Evolutionary conservation across 2,329 filamentous ascomycete genomes (phyloP).

Genomic region (Eutypella sp.): DNA sequence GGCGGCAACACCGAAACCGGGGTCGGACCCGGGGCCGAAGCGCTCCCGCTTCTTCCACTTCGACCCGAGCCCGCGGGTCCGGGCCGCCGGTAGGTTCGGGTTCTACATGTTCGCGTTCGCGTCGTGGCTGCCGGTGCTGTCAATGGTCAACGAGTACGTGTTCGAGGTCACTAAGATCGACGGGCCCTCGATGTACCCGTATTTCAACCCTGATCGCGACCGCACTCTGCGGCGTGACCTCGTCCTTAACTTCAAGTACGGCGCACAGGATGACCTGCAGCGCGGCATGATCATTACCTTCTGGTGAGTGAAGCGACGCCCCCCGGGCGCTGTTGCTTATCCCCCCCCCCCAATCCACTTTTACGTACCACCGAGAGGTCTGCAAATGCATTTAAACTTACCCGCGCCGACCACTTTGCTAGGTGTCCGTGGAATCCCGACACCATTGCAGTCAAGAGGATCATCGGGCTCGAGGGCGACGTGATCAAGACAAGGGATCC

Average conservation of each 20-base stretch:
- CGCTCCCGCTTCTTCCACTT: background rate
- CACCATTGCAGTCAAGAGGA: conserved; percentile 69
- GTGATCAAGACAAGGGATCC: conserved; percentile 61
- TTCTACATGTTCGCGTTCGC: conserved; percentile 47
- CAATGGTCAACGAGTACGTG: conserved; percentile 58
- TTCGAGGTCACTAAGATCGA: conserved; percentile 53
- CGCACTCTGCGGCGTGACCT: conserved; percentile 49
- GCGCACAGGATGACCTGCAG: conserved; percentile 51
- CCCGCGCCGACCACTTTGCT: conserved; percentile 4
- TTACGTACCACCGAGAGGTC: conserved; percentile 5
- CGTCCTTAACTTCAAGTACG: conserved; percentile 56
- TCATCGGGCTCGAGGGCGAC: conserved; percentile 79
- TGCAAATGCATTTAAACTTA: too few relatives aligned
- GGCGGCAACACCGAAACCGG: background rate
- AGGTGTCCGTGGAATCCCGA: conserved; percentile 71
- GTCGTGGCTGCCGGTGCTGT: conserved; percentile 57
- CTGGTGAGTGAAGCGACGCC: conserved; percentile 50
- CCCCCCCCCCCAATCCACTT: conserved; percentile 3
- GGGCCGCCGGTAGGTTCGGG: conserved; percentile 29
- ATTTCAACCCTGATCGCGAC: conserved; percentile 63
- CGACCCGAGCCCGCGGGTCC: conserved; percentile 1
- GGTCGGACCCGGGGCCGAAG: too few relatives aligned
- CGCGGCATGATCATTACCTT: conserved; percentile 74
- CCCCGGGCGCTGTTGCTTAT: too few relatives aligned
- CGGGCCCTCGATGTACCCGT: conserved; percentile 71